Base-by-base conservation (phyloP, 768 basidiomycete genomes). In the Mycena rebaudengoi region DNA sequence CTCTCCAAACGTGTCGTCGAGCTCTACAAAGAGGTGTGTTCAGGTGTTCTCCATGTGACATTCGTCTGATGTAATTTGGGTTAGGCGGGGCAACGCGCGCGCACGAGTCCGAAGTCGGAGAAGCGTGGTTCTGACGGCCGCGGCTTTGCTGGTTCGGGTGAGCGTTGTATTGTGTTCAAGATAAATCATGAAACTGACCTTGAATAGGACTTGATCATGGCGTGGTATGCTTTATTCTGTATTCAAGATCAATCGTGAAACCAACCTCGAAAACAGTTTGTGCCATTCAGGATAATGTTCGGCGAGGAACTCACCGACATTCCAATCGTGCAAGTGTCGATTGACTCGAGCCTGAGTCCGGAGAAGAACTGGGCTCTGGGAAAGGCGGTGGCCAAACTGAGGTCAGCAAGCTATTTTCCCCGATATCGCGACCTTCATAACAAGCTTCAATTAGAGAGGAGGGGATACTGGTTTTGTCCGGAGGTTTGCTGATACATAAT, bases 251-350 rank as follows among this genome's bases (percentile, higher is more conserved):
- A n/a, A n/a, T n/a, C n/a, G n/a, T n/a, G n/a, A n/a, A n/a, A n/a
- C n/a, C n/a, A n/a, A n/a, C n/a, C n/a, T n/a, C n/a, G n/a, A 32
- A 56, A 29, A 35, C 20, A 18, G 44, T 94, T 93, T 72, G 79
- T 94, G 13, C 92, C 92, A 2, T 92, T 94, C 80, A 80, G 82
- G 44, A 72, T 89, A 62, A 94, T 94, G 92, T 93, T 94, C 69
- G 89, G 90, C 7, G 84, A 88, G 46, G 82, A 83, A 46, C 84
- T 88, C 59, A 81, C 71, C 25, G 80, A 83, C 6, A 76, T 94
- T 18, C 92, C 92, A 3, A 83, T 94, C 69, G 85, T 93, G 20
- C 83, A 93, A 76, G 88, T 86, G 2, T 88, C 87, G 33, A 88
- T 93, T 53, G 88, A 91, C 65, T 77, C 81, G 11, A 85, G 79